Conservation (phyloP, 805 yeast species). For the Yarrowia phangngaensis region DNA sequence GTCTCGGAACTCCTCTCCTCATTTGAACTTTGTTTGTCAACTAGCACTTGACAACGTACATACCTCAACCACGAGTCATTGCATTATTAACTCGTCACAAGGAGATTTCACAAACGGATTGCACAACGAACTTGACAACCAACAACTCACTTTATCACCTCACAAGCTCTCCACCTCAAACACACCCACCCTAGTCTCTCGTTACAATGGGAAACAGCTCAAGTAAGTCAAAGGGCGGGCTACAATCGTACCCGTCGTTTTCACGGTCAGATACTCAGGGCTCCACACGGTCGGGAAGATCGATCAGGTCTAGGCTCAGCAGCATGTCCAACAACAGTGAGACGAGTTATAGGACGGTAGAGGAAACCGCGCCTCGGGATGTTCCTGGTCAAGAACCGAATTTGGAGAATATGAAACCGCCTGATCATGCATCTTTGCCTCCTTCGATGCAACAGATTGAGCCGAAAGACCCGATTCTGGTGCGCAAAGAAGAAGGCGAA, state of each 20-base stretch:
- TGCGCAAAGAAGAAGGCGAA: conserved; percentile 44
- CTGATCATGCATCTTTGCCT: conserved; percentile 44
- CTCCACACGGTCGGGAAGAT: conserved; percentile 39
- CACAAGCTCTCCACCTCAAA: neutral
- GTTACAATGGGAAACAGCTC: conserved; percentile 41
- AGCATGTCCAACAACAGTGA: conserved; percentile 31
- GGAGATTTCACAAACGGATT: no score
- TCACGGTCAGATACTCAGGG: conserved; percentile 43
- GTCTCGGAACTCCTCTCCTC: no score
- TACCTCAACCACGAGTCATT: no score
- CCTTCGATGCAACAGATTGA: conserved; percentile 66
- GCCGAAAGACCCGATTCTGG: conserved; percentile 70
- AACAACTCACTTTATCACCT: neutral
- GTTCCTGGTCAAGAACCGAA: conserved; percentile 9
- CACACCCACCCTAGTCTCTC: neutral
- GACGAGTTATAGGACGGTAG: conserved; percentile 31
- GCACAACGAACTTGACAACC: no score
- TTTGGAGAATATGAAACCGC: neutral
- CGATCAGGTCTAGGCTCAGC: conserved; percentile 37
- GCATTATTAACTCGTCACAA: no score
- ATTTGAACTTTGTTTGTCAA: no score
- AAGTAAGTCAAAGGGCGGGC: conserved; percentile 37
- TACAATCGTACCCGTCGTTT: conserved; percentile 41
- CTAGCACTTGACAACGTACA: no score
- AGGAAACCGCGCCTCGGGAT: conserved; percentile 22